A percentile compares a stretch with the other conserved stretches of the same genome.
Evolutionary conservation across 257 asterid species (phyloP).

Genomic region (Salvia hispanica): DNA sequence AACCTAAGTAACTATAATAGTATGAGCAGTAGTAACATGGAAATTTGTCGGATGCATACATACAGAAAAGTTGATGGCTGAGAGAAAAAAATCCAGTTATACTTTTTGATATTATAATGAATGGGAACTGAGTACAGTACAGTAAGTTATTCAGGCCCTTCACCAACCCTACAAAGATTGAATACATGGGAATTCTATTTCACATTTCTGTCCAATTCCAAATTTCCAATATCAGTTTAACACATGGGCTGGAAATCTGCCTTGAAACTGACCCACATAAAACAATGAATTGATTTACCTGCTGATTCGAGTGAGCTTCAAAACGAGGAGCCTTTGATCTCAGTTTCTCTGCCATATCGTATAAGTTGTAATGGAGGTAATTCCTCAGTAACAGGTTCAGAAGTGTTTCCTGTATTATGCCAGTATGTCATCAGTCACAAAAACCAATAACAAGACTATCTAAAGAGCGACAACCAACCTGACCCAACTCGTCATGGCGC

Average conservation of each 20-base stretch:
- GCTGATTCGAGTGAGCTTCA: slow-evolving; percentile 83
- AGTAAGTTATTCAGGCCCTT: not conserved
- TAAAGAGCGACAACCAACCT: slow-evolving; percentile 57
- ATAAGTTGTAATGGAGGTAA: slow-evolving; percentile 78
- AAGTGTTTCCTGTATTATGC: slow-evolving; percentile 66
- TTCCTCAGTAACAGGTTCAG: slow-evolving; percentile 72
- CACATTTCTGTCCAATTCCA: slow-evolving; percentile 2
- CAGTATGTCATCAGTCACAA: slow-evolving; percentile 25
- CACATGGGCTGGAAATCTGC: not conserved
- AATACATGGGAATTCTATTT: not conserved
- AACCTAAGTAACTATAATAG: not conserved
- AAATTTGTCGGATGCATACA: not conserved
- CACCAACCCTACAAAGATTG: slow-evolving; percentile 4
- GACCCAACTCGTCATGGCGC: slow-evolving; percentile 97
- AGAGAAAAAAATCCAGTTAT: not conserved
- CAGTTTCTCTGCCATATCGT: slow-evolving; percentile 79
- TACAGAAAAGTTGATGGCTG: not conserved
- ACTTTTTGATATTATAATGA: not conserved
- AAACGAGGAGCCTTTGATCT: slow-evolving; percentile 83
- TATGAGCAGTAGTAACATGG: not conserved
- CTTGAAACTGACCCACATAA: slow-evolving; percentile 9
- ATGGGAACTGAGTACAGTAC: not conserved
- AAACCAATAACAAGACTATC: slow-evolving; percentile 17
- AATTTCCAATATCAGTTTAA: slow-evolving; percentile 1
- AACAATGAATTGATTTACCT: slow-evolving; percentile 41